Evolutionary conservation across 306 rosid species (phyloP), one percentile per base, ranked within the genome.

Genomic region (Medicago arabica): DNA sequence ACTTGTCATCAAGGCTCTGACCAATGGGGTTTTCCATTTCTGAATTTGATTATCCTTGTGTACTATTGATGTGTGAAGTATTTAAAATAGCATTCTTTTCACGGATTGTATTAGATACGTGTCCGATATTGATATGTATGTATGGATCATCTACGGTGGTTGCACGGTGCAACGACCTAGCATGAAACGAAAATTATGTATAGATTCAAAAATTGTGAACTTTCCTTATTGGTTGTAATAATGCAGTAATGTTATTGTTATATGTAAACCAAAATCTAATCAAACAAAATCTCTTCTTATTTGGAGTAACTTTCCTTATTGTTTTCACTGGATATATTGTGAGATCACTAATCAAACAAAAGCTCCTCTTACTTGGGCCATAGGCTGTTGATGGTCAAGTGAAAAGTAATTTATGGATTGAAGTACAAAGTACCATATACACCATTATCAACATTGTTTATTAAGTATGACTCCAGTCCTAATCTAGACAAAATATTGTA

Each of bases 171-270:
- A 57, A 14, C 36, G 4, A 31, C 63, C 63, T 57, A 57, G 63
- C 9, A 31, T 6, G 44, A 31, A 61, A 15, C 15, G 12, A 61
- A 31, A 61, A 61, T 3, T 62, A 62, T 62, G 44, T 31, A 14
- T 31, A 62, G 44, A 62, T 62, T 62, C 23, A 63, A n/a, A 62
- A 9, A 34, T 34, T 36, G 46, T n/a, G 23, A 63, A 63, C 46
- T 63, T 36, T n/a, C 6, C 21, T 36, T 9, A 17, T 63, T 63
- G 68, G 47, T 58, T 21, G 39, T 36, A 63, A 15, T 36, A 14
- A 31, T 15, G 11, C 7, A 36, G 21, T 14, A 34, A 14, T 36
- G 12, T 2, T 34, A n/a, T 15, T 59, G 3, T 11, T n/a, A 15
- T 58, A 17, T 8, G 31, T 18, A 54, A 54, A 34, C 4, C 31